These are phyloP conservation scores for Ruellia speciosa DNA, from an alignment of 305 asterid species.

Conservation along the genomic window DNA sequence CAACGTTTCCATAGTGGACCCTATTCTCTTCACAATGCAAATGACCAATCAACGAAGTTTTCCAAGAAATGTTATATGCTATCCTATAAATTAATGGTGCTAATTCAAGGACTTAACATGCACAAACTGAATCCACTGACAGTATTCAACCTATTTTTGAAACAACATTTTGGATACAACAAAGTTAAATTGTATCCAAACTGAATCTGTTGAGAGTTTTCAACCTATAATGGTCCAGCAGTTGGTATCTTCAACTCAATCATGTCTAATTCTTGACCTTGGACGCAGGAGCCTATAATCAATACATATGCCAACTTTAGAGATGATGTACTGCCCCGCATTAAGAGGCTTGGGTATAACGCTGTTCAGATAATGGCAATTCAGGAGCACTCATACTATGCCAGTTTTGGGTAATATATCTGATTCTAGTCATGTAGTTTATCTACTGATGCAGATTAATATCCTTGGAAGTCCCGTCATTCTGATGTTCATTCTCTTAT, in stretches of 20 bases:
- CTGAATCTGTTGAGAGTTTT: constrained; percentile 16
- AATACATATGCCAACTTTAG: constrained; percentile 86
- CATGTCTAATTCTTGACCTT: constrained; percentile 17
- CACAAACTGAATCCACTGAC: constrained; percentile 1
- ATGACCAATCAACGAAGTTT: constrained; percentile 9
- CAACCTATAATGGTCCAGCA: constrained; percentile 6
- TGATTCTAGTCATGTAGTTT: constrained; percentile 12
- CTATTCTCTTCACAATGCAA: constrained; percentile 1
- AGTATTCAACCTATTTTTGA: constrained; percentile 3
- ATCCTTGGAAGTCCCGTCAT: constrained; percentile 13
- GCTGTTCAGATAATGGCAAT: constrained; percentile 99
- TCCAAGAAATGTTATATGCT: constrained; percentile 1
- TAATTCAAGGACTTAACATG: constrained; percentile 14
- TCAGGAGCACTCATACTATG: constrained; percentile 99
- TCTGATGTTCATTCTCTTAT: constrained; percentile 9
- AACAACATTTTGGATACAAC: constrained; percentile 3
- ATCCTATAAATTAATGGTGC: constrained; percentile 12
- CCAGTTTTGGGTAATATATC: constrained; percentile 83
- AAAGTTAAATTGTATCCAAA: constrained; percentile 13
- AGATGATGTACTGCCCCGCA: constrained; percentile 96
- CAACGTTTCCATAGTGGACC: constrained; percentile 1
- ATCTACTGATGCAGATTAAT: constrained; percentile 11
- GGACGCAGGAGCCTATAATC: constrained; percentile 75
- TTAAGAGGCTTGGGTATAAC: constrained; percentile 91
- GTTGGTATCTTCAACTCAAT: constrained; percentile 13